Percentiles rank a stretch among this genome's conserved stretches.
Evolutionary conservation across 768 basidiomycete genomes (phyloP).

Genomic region (Boletus rex-veris): DNA sequence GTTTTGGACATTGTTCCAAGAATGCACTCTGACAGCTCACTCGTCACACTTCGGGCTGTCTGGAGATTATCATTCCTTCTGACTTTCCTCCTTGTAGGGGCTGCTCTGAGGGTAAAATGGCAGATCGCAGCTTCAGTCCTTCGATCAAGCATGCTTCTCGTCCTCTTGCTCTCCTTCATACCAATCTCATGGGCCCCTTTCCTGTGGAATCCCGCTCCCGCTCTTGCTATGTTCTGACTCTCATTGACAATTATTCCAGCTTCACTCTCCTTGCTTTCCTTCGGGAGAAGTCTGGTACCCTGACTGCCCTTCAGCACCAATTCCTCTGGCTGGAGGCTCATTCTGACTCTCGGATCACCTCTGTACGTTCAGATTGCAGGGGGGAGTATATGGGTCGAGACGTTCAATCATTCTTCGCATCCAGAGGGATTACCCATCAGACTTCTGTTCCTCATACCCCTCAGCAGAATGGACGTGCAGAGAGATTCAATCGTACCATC

Average conservation of each 20-base stretch:
- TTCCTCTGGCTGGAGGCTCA: not conserved
- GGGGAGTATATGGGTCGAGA: not conserved
- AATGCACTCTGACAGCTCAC: not conserved
- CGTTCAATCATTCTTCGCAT: not conserved
- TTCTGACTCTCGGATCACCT: not conserved
- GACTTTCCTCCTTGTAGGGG: too few relatives aligned
- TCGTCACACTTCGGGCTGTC: not conserved
- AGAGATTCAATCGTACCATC: not conserved
- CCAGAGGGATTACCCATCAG: not conserved
- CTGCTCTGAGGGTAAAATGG: too few relatives aligned
- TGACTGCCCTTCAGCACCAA: fast-evolving
- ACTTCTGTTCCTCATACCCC: not conserved
- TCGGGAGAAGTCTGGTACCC: not conserved
- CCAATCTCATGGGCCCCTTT: not conserved
- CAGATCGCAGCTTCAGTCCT: not conserved
- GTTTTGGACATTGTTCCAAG: not conserved
- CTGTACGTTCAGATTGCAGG: not conserved
- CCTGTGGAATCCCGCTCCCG: not conserved
- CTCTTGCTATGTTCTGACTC: fast-evolving
- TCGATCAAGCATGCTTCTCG: too few relatives aligned
- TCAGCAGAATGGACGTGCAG: not conserved
- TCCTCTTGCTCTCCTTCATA: not conserved
- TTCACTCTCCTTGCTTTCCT: not conserved
- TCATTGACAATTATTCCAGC: not conserved
- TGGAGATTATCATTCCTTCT: too few relatives aligned